A percentile compares a stretch with the other conserved stretches of the same genome.
Conservation (phyloP, 306 rosid species). For the Glycine latifolia region DNA sequence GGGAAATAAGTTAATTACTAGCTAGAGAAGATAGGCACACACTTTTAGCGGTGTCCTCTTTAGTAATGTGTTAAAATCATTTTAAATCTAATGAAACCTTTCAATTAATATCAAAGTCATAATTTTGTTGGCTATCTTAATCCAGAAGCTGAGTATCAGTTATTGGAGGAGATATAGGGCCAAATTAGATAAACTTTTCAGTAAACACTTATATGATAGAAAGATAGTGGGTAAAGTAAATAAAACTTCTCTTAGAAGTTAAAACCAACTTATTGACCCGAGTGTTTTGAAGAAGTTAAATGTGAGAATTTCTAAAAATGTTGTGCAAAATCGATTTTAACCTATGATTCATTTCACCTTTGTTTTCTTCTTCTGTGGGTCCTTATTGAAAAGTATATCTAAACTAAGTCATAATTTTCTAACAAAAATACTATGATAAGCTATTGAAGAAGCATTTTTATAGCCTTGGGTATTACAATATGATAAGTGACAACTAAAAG, state of each 20-base stretch:
- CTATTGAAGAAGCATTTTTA: neutral
- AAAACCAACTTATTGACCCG: neutral
- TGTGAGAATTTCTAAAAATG: neutral
- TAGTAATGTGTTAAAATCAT: neutral
- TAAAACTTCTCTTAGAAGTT: neutral
- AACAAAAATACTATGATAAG: conserved; percentile 6
- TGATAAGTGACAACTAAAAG: conserved; percentile 11
- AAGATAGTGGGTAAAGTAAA: neutral
- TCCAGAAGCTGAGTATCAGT: conserved; percentile 3
- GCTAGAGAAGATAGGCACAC: conserved; percentile 3
- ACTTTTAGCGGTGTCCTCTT: neutral
- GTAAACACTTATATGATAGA: neutral
- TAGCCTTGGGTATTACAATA: conserved; percentile 10
- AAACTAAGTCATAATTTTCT: conserved; percentile 9
- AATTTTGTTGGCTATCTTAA: conserved; percentile 20
- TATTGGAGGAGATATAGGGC: neutral
- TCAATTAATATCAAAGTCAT: neutral
- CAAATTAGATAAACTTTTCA: neutral
- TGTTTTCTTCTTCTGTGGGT: neutral
- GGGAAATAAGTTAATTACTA: conserved; percentile 7
- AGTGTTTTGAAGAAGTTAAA: neutral
- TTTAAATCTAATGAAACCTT: conserved; percentile 9
- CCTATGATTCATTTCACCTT: neutral
- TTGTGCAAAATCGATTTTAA: neutral
- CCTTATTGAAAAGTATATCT: conserved; percentile 7